Conservation (phyloP, 176 grass and related monocot species). For the Cenchrus americanus region DNA sequence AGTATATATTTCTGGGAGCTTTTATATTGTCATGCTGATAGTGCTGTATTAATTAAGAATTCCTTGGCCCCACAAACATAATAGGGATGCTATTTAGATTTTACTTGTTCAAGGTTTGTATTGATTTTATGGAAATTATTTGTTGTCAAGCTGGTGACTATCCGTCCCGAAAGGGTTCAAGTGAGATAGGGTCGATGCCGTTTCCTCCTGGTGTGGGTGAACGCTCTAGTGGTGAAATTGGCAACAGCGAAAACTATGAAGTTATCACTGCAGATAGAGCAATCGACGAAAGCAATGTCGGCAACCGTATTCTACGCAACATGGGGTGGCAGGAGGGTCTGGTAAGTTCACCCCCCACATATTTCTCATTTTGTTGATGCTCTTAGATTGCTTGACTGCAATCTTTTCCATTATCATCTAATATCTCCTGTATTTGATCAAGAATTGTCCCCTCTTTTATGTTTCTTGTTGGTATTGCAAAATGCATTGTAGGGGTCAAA, state of each 20-base stretch:
- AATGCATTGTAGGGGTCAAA: background rate
- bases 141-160: slow-evolving; percentile 85
- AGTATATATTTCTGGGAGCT: background rate
- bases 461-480: background rate
- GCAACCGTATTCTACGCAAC: slow-evolving; percentile 91
- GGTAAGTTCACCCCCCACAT: slow-evolving; percentile 45
- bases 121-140: slow-evolving; percentile 83
- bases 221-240: slow-evolving; percentile 69
- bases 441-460: background rate
- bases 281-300: slow-evolving; percentile 94
- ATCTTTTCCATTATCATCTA: slow-evolving; percentile 7
- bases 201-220: slow-evolving; percentile 95
- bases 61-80: slow-evolving; percentile 35
- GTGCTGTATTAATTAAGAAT: slow-evolving; percentile 14
- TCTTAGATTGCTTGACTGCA: slow-evolving; percentile 10
- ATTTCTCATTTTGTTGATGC: slow-evolving; percentile 11
- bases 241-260: slow-evolving; percentile 78
- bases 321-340: slow-evolving; percentile 92
- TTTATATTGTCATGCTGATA: slow-evolving; percentile 19
- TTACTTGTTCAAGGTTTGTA: slow-evolving; percentile 49
- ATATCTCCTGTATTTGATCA: background rate
- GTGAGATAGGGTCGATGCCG: slow-evolving; percentile 85
- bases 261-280: slow-evolving; percentile 84
- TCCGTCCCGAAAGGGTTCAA: slow-evolving; percentile 74
- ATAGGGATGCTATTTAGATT: slow-evolving; percentile 29